Conservation (phyloP, 1,284 basidiomycete genomes). For the Microbotryum scabiosae region DNA sequence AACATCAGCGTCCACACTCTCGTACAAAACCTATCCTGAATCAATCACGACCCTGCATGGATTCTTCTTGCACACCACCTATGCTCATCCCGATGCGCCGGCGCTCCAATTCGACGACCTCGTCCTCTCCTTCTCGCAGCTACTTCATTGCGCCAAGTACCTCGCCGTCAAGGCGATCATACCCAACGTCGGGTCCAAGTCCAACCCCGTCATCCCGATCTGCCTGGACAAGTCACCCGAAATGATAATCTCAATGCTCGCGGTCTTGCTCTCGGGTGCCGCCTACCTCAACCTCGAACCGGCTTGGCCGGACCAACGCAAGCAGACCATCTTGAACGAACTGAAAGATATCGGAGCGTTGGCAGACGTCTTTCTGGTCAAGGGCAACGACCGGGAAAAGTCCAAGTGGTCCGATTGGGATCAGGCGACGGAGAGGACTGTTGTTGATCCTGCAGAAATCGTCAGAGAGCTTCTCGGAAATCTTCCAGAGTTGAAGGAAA, state of each 20-base stretch:
- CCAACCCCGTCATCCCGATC: conserved; percentile 22
- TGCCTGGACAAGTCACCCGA: conserved; percentile 28
- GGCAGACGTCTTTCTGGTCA: conserved; percentile 15
- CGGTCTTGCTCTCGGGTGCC: conserved; percentile 22
- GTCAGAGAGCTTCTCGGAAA: conserved; percentile 2
- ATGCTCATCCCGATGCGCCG: conserved; percentile 5
- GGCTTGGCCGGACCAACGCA: conserved; percentile 20
- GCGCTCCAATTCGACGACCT: conserved; percentile 19
- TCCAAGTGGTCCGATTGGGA: conserved; percentile 10
- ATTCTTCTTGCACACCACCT: conserved; percentile 21
- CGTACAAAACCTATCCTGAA: conserved; percentile 9
- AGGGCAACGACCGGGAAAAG: conserved; percentile 7
- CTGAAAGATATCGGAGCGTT: conserved; percentile 13
- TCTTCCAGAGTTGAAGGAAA: not conserved
- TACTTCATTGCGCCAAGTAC: conserved; percentile 6
- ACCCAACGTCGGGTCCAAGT: not conserved
- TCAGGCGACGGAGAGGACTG: not conserved
- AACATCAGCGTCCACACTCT: not conserved
- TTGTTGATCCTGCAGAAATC: conserved; percentile 8
- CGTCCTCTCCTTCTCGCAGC: conserved; percentile 17
- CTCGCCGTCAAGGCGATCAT: conserved; percentile 3
- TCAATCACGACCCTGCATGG: conserved; percentile 3
- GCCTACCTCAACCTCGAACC: conserved; percentile 33
- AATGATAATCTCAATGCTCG: conserved; percentile 28
- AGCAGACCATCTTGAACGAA: conserved; percentile 23